Conservation (phyloP, 116 monocot species). For the Papilionanthe hybrid region DNA sequence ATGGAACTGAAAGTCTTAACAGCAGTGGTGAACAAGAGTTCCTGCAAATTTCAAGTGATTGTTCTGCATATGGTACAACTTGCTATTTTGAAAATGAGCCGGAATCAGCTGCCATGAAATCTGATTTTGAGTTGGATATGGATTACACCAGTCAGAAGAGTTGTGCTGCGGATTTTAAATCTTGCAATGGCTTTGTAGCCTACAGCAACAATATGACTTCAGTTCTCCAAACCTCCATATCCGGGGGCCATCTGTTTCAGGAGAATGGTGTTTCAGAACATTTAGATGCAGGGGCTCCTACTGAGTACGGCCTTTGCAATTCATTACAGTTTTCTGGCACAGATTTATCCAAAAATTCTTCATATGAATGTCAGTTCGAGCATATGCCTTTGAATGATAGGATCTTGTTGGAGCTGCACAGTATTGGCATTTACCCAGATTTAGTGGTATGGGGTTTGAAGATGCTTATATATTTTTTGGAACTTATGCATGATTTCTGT, state of each 20-base stretch:
- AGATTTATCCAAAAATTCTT: constrained; percentile 17
- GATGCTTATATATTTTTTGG: background rate
- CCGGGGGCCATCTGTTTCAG: constrained; percentile 23
- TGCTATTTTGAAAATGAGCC: constrained; percentile 18
- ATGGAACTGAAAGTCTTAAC: constrained; percentile 36
- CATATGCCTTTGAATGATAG: constrained; percentile 70
- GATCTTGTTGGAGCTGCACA: constrained; percentile 80
- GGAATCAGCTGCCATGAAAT: constrained; percentile 12
- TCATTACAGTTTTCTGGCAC: constrained; percentile 4
- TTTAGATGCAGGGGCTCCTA: constrained; percentile 13
- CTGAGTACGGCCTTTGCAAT: constrained; percentile 26
- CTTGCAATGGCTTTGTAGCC: constrained; percentile 46
- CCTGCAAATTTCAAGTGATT: constrained; percentile 26
- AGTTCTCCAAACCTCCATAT: constrained; percentile 16
- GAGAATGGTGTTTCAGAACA: constrained; percentile 18
- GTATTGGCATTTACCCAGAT: constrained; percentile 67
- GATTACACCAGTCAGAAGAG: constrained; percentile 26
- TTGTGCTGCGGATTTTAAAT: constrained; percentile 15
- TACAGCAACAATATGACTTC: constrained; percentile 27
- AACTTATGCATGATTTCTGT: background rate
- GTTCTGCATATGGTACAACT: constrained; percentile 24
- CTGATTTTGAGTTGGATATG: constrained; percentile 24
- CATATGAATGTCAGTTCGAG: constrained; percentile 45
- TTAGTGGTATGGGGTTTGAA: constrained; percentile 35
- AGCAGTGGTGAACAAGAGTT: constrained; percentile 16